These are phyloP conservation scores for Rhododendron williamsianum DNA, from an alignment of 148 eudicot genomes.

Conservation along the genomic window DNA sequence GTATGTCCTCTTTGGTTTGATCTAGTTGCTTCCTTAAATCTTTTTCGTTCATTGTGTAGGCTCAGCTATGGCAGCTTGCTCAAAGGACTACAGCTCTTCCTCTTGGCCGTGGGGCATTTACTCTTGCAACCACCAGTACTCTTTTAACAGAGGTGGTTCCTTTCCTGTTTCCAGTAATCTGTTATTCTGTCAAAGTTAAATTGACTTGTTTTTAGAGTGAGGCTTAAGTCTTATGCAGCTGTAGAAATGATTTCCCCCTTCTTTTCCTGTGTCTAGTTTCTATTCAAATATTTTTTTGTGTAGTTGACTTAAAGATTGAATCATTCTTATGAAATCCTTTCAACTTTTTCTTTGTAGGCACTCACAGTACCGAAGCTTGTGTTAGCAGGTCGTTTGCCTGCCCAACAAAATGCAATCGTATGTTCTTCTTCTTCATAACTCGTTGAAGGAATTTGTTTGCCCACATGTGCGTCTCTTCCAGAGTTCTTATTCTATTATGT, in stretches of 20 bases:
- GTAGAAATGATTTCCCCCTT: background rate
- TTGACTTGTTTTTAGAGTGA: background rate
- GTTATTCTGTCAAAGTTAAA: background rate
- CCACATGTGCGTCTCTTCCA: background rate
- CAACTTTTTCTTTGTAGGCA: constrained; percentile 47
- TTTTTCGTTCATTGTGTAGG: constrained; percentile 34
- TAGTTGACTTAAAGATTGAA: background rate
- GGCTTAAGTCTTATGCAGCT: background rate
- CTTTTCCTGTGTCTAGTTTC: background rate
- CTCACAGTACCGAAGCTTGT: constrained; percentile 88
- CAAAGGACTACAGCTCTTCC: constrained; percentile 98
- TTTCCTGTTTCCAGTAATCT: constrained; percentile 5
- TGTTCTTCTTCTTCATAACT: constrained; percentile 20
- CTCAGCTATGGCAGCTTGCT: constrained; percentile 95
- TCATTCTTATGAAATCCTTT: constrained; percentile 13
- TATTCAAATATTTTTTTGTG: background rate
- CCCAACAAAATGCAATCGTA: constrained; percentile 97
- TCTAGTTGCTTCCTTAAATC: background rate
- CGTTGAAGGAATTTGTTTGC: background rate
- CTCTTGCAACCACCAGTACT: constrained; percentile 82
- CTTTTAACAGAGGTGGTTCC: constrained; percentile 81
- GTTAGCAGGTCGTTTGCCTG: constrained; percentile 92
- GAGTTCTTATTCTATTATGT: background rate
- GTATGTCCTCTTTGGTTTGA: constrained; percentile 3
- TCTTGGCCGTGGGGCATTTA: constrained; percentile 96